A percentile compares a stretch with the other conserved stretches of the same genome.
phyloP scores from a whole-genome alignment of 1,284 basidiomycete species.

The Paramarasmius palmivorus region DNA sequence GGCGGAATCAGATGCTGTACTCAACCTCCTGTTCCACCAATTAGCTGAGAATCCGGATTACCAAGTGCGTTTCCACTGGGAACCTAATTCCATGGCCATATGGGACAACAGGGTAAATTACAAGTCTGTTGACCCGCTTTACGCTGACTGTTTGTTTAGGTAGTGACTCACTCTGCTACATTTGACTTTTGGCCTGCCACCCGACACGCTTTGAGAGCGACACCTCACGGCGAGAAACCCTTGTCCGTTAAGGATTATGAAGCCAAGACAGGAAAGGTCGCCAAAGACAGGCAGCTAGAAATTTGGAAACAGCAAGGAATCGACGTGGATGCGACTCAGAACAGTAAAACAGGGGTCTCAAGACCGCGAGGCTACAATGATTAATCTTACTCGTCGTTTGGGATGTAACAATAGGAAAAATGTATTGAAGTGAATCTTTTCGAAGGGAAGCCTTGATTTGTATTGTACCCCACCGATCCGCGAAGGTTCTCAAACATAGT shows the following conservation, averaged over 20 bases:
- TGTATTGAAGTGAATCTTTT: not conserved
- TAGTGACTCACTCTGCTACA: constrained; percentile 75
- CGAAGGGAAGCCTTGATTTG: no score
- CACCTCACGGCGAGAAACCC: constrained; percentile 79
- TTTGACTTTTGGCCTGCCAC: constrained; percentile 77
- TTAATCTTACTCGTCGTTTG: constrained; percentile 21
- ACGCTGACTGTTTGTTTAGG: constrained; percentile 31
- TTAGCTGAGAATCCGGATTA: constrained; percentile 69
- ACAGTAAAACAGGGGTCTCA: constrained; percentile 20
- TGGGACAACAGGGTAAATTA: constrained; percentile 71
- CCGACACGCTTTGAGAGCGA: constrained; percentile 79
- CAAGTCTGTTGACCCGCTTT: not conserved
- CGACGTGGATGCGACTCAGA: constrained; percentile 22
- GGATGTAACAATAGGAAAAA: not conserved
- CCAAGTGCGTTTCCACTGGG: constrained; percentile 75
- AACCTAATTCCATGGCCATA: constrained; percentile 64
- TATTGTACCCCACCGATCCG: no score
- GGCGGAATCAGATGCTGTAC: constrained; percentile 73
- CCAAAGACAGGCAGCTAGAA: constrained; percentile 66
- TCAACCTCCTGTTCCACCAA: constrained; percentile 71
- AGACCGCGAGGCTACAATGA: constrained; percentile 64
- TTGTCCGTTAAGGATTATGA: constrained; percentile 78
- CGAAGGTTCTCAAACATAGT: no score
- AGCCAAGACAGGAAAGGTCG: constrained; percentile 55
- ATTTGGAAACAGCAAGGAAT: constrained; percentile 63